phyloP scores from a whole-genome alignment of 805 yeast species.

The Ogataea sp. region DNA sequence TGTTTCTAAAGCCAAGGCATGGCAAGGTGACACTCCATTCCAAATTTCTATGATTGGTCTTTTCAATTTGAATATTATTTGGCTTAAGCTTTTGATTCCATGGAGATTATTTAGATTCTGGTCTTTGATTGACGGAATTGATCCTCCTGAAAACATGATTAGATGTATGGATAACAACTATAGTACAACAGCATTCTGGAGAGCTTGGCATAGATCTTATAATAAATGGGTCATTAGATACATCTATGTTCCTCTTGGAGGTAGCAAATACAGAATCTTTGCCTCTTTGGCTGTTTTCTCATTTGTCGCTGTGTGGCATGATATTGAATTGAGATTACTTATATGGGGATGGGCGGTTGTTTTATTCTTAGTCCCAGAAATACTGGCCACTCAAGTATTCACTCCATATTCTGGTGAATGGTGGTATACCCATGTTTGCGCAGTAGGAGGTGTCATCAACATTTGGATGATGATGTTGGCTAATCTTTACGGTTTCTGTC shows the following conservation, averaged over 20 bases:
- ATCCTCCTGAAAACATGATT: conserved; percentile 97
- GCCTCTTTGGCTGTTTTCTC: conserved; percentile 83
- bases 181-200: conserved; percentile 93
- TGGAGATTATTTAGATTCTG: conserved; percentile 95
- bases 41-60: conserved; percentile 92
- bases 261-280: conserved; percentile 58
- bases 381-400: conserved; percentile 45
- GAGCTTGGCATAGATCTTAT: conserved; percentile 96
- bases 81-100: conserved; percentile 89
- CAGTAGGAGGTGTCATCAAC: conserved; percentile 78
- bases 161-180: conserved; percentile 93
- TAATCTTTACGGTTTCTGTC: conserved; percentile 87
- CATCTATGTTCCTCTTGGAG: conserved; percentile 88
- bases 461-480: conserved; percentile 99
- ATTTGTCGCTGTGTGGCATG: conserved; percentile 98
- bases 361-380: conserved; percentile 79
- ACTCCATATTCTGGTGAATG: conserved; percentile 27
- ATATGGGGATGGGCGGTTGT: conserved; percentile 97
- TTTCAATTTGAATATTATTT: conserved; percentile 81
- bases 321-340: conserved; percentile 75
- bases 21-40: conserved; percentile 85
- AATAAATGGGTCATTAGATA: conserved; percentile 87
- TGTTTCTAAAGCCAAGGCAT: conserved; percentile 79
- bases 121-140: conserved; percentile 87
- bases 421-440: conserved; percentile 81